phyloP scores from a whole-genome alignment of 2,329 filamentous ascomycete genomes.

The Fusarium compactum region DNA sequence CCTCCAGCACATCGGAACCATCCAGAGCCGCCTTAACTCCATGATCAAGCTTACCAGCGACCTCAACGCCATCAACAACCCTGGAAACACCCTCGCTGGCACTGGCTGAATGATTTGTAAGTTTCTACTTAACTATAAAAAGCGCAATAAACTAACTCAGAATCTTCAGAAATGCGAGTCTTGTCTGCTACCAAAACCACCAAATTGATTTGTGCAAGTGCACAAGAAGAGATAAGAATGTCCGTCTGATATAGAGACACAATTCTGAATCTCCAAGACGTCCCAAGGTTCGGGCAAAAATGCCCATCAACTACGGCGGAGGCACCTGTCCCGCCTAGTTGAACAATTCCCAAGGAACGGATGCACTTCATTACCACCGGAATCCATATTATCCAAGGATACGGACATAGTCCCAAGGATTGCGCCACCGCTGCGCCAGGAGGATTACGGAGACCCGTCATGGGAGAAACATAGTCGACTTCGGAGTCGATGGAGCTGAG shows the following conservation, averaged over 20 bases:
- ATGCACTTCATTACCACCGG: conserved; percentile 36
- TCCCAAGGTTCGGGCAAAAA: conserved; percentile 29
- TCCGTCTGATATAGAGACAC: conserved; percentile 42
- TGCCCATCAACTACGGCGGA: conserved; percentile 39
- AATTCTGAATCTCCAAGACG: conserved; percentile 41
- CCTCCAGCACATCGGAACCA: conserved; percentile 64
- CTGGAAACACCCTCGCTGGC: conserved; percentile 44
- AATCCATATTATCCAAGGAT: conserved; percentile 33
- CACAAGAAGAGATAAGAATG: conserved; percentile 35
- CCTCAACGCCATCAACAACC: conserved; percentile 43
- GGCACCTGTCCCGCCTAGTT: conserved; percentile 34
- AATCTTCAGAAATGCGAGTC: conserved; percentile 25
- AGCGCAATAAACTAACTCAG: conserved; percentile 17
- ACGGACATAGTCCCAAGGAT: conserved; percentile 35
- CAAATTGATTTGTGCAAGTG: conserved; percentile 42
- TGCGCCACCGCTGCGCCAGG: conserved; percentile 27
- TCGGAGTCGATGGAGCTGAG: conserved; percentile 25
- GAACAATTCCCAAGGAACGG: conserved; percentile 31
- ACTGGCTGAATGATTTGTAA: conserved; percentile 51
- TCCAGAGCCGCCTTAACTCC: conserved; percentile 62
- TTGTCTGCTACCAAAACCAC: conserved; percentile 45
- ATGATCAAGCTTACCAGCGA: conserved; percentile 64
- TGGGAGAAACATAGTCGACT: conserved; percentile 27
- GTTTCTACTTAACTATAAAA: background rate
- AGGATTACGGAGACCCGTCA: conserved; percentile 30